phyloP scores from a whole-genome alignment of 192 early-diverging fungal genomes.

The Podila clonocystis region DNA sequence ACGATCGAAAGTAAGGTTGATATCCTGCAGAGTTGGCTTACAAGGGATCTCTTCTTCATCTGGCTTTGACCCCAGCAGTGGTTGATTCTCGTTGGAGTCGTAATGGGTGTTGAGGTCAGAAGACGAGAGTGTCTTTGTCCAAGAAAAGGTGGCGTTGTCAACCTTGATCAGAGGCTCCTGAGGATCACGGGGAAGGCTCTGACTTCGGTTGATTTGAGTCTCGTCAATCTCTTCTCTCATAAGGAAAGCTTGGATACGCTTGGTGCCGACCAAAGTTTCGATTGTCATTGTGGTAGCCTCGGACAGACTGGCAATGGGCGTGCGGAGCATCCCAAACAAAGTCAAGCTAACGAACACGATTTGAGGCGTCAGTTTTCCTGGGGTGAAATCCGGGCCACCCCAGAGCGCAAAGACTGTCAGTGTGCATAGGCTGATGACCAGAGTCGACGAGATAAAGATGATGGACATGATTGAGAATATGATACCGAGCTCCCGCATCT shows the following conservation, averaged over 20 bases:
- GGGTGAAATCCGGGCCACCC: constrained; percentile 30
- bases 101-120: background rate
- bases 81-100: background rate
- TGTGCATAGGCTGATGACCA: constrained; percentile 33
- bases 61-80: background rate
- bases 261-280: constrained; percentile 62
- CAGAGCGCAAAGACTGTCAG: constrained; percentile 29
- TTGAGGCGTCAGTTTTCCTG: constrained; percentile 30
- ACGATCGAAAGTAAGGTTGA: constrained; percentile 49
- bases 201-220: background rate
- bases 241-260: constrained; percentile 58
- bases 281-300: constrained; percentile 66
- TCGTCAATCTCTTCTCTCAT: constrained; percentile 33
- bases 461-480: constrained; percentile 34
- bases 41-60: background rate
- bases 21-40: constrained; percentile 31
- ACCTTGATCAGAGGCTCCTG: constrained; percentile 7
- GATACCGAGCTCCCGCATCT: constrained; percentile 14
- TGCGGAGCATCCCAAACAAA: constrained; percentile 69
- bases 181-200: background rate
- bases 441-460: constrained; percentile 32
- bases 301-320: constrained; percentile 62
- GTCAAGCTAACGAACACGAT: constrained; percentile 74
- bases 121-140: background rate
- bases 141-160: constrained; percentile 9